Base-by-base conservation (phyloP, 2,329 filamentous ascomycete genomes). In the Fusarium fujikuroi region DNA sequence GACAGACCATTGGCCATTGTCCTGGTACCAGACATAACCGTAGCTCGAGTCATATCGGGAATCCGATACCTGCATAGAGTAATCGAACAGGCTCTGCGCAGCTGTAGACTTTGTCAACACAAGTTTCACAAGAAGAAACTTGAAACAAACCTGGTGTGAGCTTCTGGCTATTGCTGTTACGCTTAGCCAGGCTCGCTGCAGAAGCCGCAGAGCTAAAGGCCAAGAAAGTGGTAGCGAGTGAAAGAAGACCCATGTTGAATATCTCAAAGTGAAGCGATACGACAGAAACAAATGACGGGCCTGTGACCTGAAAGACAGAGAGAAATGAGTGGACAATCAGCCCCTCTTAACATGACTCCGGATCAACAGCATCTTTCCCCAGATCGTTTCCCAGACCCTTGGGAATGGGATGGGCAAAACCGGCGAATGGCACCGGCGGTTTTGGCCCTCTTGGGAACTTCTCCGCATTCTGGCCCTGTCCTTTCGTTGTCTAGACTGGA, bases 1-100 rank as follows among this genome's bases (percentile, higher is more conserved):
- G 39, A 81, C 76, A 7, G 80, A 83, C 81, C 83, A 85, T 25
- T 81, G 81, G 0, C 84, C 84, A 7, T 82, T 83, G 52, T 85
- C 81, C 16, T 79, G 78, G 57, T 85, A 85, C 68, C 76, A 81
- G 30, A 86, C 80, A 50, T 81, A 82, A 28, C 84, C 82, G 70
- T 85, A 86, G 4, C 79, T 81, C 12, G 79, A 73, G 66, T 85
- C 84, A 59, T 80, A 85, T 46, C 84, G 76, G 4, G 77, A 75
- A 60, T 85, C 83, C 28, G 78, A 76, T 7, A 84, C 79, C 16
- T 74, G 65, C 82, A 85, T 84, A 3, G 82, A 81, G 50, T 81
- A 84, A 25, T 67, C 62, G 2, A 67, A 67, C 19, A 67, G 19
- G 3, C 52, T 60, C 11, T 67, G 64, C 2, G 64, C 64, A 18